Evolutionary conservation across 1,139 yeast species (phyloP), one percentile per base, ranked within the genome.

Genomic region (Sugiyamaella novakii): DNA sequence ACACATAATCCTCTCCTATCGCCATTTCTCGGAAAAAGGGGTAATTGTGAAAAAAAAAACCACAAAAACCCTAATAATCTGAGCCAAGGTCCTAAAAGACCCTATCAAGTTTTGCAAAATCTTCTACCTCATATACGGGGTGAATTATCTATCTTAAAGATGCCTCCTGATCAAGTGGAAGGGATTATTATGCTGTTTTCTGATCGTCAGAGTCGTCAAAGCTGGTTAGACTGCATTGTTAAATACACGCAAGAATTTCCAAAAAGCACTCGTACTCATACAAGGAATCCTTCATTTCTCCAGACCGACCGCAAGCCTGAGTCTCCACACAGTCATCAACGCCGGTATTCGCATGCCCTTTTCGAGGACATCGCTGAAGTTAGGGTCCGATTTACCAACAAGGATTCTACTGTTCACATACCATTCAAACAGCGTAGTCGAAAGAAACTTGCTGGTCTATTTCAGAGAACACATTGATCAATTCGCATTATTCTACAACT

Each of bases 341-440:
- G 44, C 11, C 46, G 47, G 21, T 49, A 45, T 33, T 38, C 52
- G 11, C 52, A 49, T 33, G 42, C 52, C 8, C 42, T 49, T 12
- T 42, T 50, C 22, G 52, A 49, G 11, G 53, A 47, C 24, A 34
- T 51, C 11, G 44, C 44, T 14, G 49, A 38, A 22, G 29, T 31
- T 10, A 48, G 41, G 6, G 47, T 47, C 14, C 40, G 39, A 10
- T 45, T 45, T 30, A 36, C 43, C 17, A 39, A 44, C 28, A 29
- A 33, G 15, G 37, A 34, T 18, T 28, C 46, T 21, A 22, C 30
- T 15, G n/a, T 17, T 17, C 30, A 33, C 33, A 31, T 42, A 22
- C 46, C 46, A 7, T 25, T 24, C 15, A 34, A 42, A 33, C 15
- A 25, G 25, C 38, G 27, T n/a, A 24, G 22, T 21, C 22, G 33